Base-by-base conservation (phyloP, 2,329 filamentous ascomycete genomes). In the Pseudogymnoascus sp. region DNA sequence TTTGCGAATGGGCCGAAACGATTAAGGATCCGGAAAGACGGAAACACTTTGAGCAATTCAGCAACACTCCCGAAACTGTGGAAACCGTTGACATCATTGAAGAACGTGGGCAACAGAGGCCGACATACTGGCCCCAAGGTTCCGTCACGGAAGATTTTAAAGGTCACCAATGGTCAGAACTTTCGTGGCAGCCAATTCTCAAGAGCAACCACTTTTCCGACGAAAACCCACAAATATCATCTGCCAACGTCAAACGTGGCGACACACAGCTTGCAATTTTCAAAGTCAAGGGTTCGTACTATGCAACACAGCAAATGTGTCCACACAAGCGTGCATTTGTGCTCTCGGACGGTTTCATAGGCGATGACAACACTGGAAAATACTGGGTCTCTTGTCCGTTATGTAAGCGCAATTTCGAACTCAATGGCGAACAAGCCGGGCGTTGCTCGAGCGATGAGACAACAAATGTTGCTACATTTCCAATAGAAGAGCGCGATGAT, bases 231-330 rank as follows among this genome's bases (percentile, higher is more conserved):
- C 90, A 88, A 29, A 89, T 88, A 33, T 87, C 90, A 62, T 88
- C 85, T 8, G 86, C 89, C 4, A 87, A 87, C 33, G 79, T 96
- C 74, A 94, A 95, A 78, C 84, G 90, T 45, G 90, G 92, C 45
- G 91, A 96, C 73, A 96, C 91, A 0, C 92, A 96, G 74, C 82
- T 96, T 1, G 91, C 92, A 6, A 78, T 96, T 60, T 96, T 92
- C 84, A 89, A 91, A 69, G 82, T 96, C 65, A 83, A 84, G 61
- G 91, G 90, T 18, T 83, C 82, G 61, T 95, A 87, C 79, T 93
- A 93, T 74, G 89, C 89, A 63, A 89, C 88, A 12, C 92, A 96
- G 76, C 90, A 96, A 72, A 96, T 96, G 92, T 96, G 92, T 73
- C 92, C 92, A 8, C 91, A 96, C 77, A 94, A 93, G 76, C 87